Percentiles rank a stretch among this genome's conserved stretches.
phyloP scores from a whole-genome alignment of 2,329 filamentous ascomycete species.

The Stylonectria norvegica region DNA sequence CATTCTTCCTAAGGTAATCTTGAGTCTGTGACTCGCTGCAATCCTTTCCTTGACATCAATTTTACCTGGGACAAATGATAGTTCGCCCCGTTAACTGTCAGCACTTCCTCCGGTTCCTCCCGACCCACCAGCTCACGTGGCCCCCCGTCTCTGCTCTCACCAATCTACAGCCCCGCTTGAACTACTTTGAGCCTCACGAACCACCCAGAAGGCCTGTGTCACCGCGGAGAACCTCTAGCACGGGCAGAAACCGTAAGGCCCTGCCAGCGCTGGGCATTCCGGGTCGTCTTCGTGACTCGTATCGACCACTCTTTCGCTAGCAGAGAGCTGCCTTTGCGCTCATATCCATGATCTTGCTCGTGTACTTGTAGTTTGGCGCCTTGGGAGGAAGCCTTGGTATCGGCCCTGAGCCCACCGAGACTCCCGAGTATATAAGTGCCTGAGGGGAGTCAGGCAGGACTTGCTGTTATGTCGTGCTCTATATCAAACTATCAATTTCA shows the following conservation, averaged over 20 bases:
- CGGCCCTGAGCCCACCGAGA: neutral
- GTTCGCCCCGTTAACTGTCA: no score
- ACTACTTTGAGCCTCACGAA: neutral
- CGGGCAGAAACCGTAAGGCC: no score
- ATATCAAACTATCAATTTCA: neutral
- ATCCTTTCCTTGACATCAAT: no score
- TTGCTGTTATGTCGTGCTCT: neutral
- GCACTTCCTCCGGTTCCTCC: neutral
- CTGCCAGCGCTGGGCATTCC: conserved; percentile 10
- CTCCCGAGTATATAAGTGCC: neutral
- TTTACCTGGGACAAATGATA: no score
- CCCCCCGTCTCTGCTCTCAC: neutral
- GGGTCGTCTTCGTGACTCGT: conserved; percentile 24
- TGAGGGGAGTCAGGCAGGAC: neutral
- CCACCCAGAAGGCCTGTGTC: neutral
- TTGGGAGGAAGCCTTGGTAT: neutral
- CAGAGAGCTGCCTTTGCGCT: conserved; percentile 8
- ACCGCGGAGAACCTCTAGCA: conserved; percentile 1
- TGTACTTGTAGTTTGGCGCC: neutral
- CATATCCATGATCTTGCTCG: conserved; percentile 8
- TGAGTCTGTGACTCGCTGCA: neutral
- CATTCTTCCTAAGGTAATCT: no score
- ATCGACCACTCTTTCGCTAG: conserved; percentile 9
- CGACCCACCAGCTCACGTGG: neutral
- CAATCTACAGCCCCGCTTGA: neutral